Base-by-base conservation (phyloP, 768 basidiomycete species). In the Gymnopilus dilepis region DNA sequence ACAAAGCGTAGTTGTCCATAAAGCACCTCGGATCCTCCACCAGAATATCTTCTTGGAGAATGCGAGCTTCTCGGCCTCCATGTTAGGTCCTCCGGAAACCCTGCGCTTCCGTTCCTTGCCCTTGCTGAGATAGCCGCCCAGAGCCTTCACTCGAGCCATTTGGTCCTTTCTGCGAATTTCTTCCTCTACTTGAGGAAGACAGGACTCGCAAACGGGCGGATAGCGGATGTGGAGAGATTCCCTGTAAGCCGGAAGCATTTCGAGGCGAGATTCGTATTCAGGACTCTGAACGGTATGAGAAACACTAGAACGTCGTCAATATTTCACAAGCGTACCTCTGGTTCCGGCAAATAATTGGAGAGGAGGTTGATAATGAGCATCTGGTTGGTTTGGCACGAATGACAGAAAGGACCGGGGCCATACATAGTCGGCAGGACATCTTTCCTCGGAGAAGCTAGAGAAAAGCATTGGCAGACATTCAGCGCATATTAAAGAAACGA, bases 311-410 rank as follows among this genome's bases (percentile, higher is more conserved):
- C 50, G n/a, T 55, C 31, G 13, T 6, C 15, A 19, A 11, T 13
- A 30, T 38, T 17, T 53, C 33, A 30, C 38, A 41, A 42, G 79
- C 89, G 66, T 70, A 94, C 94, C 61, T 84, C 83, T n/a, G 87
- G 84, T 24, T 86, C 77, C 9, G 95, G 95, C 0, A 97, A 83
- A 73, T 96, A 98, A 68, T 91, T 95, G 15, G 95, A 91, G 31
- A 98, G 77, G 58, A 98, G 84, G 73, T 95, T 93, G 62, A 92
- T 79, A 56, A 94, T 79, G 38, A 98, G 83, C 79, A 87, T 89
- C 70, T 97, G 95, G 74, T 98, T 98, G n/a, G 93, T 92, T 67
- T 90, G 88, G 73, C 96, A 97, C 6, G 86, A 86, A 67, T 90
- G 88, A 75, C 95, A 98, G 77, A 97, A 96, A 7, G 85, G 83